Conservation (phyloP, 306 rosid species). For the Corylus avellana region DNA sequence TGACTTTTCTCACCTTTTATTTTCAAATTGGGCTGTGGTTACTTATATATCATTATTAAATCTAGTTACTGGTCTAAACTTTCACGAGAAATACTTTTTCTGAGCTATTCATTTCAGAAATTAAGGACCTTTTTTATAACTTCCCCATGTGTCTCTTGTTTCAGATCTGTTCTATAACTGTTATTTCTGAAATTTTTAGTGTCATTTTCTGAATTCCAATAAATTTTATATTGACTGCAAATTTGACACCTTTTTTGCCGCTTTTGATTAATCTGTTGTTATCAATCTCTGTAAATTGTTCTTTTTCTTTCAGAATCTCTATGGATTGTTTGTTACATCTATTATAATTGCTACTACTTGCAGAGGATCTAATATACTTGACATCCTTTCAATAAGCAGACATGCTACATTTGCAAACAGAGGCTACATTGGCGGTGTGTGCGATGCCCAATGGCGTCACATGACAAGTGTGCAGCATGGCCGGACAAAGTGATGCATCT, state of each 20-base stretch:
- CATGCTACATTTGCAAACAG: slow-evolving; percentile 76
- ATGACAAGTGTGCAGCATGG: slow-evolving; percentile 86
- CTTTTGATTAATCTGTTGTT: not conserved
- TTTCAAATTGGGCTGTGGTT: not conserved
- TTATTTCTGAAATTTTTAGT: not conserved
- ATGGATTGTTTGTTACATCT: not conserved
- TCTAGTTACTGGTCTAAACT: not conserved
- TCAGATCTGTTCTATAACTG: not conserved
- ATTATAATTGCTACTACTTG: not conserved
- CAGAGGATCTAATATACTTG: not conserved
- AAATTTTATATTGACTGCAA: not conserved
- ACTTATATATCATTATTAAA: not conserved
- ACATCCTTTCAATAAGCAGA: slow-evolving; percentile 42
- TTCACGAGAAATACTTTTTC: not conserved
- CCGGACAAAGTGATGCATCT: slow-evolving; percentile 57
- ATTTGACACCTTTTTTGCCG: not conserved
- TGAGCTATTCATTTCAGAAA: not conserved
- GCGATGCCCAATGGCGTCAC: slow-evolving; percentile 67
- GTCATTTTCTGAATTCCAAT: not conserved
- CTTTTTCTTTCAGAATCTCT: slow-evolving; percentile 1
- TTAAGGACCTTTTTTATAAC: no score
- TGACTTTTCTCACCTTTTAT: not conserved
- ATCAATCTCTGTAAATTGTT: not conserved
- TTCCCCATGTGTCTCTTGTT: no score
- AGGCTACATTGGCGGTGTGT: slow-evolving; percentile 61